Evolutionary conservation across 495 filamentous ascomycete genomes (phyloP), one percentile per base, ranked within the genome.

Genomic region (Opeltia flavorubescens): DNA sequence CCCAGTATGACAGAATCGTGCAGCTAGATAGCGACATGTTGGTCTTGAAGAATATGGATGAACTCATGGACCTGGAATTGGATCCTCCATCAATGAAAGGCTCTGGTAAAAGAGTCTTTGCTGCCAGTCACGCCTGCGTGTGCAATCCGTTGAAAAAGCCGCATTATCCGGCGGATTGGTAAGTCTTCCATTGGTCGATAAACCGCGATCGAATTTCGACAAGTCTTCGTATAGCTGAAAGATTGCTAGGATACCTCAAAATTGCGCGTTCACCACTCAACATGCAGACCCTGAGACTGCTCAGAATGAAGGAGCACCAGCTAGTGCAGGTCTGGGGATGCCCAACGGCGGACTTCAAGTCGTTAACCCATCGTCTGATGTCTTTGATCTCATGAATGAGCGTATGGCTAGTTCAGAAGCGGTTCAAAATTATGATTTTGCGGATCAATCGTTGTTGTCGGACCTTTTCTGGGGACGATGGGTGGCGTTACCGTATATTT

Each of bases 1-100:
- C 63, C 11, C 74, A 83, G 51, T 89, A 84, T 62, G 73, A 80
- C 4, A 70, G 84, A 12, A 71, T 93, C 18, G 76, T 88, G 15
- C 77, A 81, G 58, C 70, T 93, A n/a, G 86, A 93, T 61, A 78
- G 78, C 54, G 86, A 93, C 61, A 93, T 89, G 86, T 55, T 89
- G 18, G 74, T 84, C 4, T 63, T 76, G 43, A 63, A 67, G 47
- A 87, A 87, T 58, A 89, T 93, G 81, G 86, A 93, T 56, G 85
- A 88, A 61, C 62, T 93, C 43, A 89, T 89, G 83, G 77, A 83
- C 4, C 24, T 91, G 5, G 59, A 69, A 52, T 70, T 91, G 13
- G 83, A 88, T 58, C 54, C 62, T 33, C 66, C 74, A 1, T 63
- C 61, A 1, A 53, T 54, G 42, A 31, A 66, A 55, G 77, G 75